Base-by-base conservation (phyloP, 306 rosid species). In the Morella rubra region DNA sequence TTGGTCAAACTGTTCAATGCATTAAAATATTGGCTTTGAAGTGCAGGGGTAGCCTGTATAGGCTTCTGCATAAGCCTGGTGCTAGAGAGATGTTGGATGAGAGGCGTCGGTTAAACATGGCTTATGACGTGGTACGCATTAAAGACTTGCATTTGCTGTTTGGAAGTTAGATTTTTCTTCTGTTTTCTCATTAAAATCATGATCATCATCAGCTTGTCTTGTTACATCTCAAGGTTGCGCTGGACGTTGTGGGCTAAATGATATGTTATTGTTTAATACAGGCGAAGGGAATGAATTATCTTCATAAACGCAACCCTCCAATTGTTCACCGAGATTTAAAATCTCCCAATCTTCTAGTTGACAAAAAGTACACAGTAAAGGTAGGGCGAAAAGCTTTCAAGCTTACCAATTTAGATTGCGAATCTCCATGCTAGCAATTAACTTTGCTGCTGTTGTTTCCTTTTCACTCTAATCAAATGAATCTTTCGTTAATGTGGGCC, bases 241-340 rank as follows among this genome's bases (percentile, higher is more conserved):
- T 66, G 40, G 44, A 18, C 58, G 70, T 60, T 69, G 62, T 47
- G 60, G 45, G 61, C 75, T 53, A 69, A 73, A 67, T 45, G 65
- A 71, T 77, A 44, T 84, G 65, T 66, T 59, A 64, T 70, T 79
- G 62, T 77, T 82, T 68, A 64, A 62, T 84, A 65, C 87, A 96
- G 99, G 99, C 97, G 65, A 96, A 93, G 79, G 99, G 99, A 74
- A 93, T 96, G 99, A 96, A 96, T 87, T 96, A 96, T 91, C 98
- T 96, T 62, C 99, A 96, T 82, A 96, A 87, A 52, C 89, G 94
- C 46, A 91, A 96, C 62, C 99, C 99, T 78, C 99, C 98, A 59
- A 90, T 96, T 72, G 97, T 96, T 81, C 99, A 96, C 87, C 90
- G 98, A 74, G 99, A 96, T 86, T 79, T 96, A 74, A 96, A 96